phyloP scores from a whole-genome alignment of 257 asterid genomes.

The Misopates orontium region DNA sequence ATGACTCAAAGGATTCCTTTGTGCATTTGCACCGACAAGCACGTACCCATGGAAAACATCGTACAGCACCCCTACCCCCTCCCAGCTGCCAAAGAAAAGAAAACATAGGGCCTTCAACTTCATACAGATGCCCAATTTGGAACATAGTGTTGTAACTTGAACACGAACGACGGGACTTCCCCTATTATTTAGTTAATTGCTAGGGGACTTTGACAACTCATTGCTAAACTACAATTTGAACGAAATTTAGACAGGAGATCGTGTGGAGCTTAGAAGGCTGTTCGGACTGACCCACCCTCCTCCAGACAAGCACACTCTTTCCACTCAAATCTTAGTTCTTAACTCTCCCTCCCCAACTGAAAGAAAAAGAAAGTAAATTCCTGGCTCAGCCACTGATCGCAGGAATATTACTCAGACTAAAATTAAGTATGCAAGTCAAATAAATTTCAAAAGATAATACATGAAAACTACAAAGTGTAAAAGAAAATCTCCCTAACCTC shows the following conservation, averaged over 20 bases:
- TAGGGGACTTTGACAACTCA: not conserved
- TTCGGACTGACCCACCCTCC: not conserved
- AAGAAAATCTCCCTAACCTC: constrained; percentile 57
- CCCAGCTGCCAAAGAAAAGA: not conserved
- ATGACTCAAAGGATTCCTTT: not conserved
- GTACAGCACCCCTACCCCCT: not conserved
- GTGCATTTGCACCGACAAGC: not conserved
- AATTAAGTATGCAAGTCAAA: constrained; percentile 16
- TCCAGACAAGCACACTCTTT: not conserved
- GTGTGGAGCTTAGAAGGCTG: not conserved
- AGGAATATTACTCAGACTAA: constrained; percentile 11
- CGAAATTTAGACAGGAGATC: not conserved
- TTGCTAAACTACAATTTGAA: not conserved
- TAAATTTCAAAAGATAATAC: constrained; percentile 19
- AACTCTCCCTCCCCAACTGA: constrained; percentile 1
- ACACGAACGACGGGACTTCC: not conserved
- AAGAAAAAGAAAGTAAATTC: not conserved
- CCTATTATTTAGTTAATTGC: not conserved
- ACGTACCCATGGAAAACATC: not conserved
- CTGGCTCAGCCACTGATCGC: constrained; percentile 9
- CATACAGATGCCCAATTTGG: not conserved
- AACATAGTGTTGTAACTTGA: not conserved
- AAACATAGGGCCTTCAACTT: not conserved
- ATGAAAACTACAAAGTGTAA: constrained; percentile 18
- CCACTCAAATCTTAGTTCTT: not conserved